Evolutionary conservation across 192 early-diverging fungal genomes (phyloP).

Genomic region (Coemansia sp.): DNA sequence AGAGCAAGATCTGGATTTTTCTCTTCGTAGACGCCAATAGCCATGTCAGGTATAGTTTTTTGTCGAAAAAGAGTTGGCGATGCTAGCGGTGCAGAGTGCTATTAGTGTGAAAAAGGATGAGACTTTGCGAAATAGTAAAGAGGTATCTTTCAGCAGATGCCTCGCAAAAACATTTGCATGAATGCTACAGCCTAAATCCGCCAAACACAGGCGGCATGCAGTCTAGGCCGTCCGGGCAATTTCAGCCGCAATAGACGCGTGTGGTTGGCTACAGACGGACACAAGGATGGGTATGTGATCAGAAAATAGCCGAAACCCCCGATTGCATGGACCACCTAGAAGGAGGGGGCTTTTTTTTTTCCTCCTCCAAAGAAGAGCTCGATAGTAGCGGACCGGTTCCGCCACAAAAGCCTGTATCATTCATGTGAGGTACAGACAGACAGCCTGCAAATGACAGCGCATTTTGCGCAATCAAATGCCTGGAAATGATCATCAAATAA

Average conservation of each 20-base stretch:
- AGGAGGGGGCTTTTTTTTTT: too few relatives aligned
- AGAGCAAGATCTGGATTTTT: neutral
- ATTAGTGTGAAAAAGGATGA: too few relatives aligned
- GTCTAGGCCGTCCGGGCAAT: neutral
- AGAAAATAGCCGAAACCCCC: conserved; percentile 4
- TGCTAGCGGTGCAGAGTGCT: too few relatives aligned
- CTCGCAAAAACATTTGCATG: too few relatives aligned
- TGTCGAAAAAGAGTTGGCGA: too few relatives aligned
- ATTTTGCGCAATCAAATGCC: conserved; percentile 1
- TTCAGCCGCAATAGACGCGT: neutral
- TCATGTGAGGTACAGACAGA: neutral
- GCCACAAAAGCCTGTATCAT: too few relatives aligned
- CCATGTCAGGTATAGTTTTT: too few relatives aligned
- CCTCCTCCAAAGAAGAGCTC: too few relatives aligned
- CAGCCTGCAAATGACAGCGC: neutral
- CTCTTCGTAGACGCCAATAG: neutral
- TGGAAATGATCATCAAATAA: neutral
- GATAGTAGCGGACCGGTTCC: too few relatives aligned
- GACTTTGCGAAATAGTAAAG: too few relatives aligned
- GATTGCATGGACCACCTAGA: too few relatives aligned
- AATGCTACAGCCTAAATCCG: neutral
- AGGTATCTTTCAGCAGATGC: too few relatives aligned
- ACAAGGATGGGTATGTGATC: neutral
- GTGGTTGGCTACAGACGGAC: conserved; percentile 3
- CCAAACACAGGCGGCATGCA: conserved; percentile 4